phyloP scores from a whole-genome alignment of 2,329 filamentous ascomycete species.

The Talaromyces albobiverticillius region DNA sequence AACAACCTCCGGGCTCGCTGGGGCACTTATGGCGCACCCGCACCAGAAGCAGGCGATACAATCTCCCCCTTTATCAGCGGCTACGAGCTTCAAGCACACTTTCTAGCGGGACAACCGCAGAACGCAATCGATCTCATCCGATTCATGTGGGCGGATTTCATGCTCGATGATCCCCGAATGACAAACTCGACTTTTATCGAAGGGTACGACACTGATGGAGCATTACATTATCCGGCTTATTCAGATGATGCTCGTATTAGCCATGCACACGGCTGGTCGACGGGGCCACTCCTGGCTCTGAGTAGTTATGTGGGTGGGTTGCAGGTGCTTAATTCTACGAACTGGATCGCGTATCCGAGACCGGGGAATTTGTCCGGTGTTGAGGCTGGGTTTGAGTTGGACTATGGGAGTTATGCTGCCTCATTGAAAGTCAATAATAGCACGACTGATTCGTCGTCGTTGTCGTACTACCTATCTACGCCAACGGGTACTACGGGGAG shows the following conservation, averaged over 20 bases:
- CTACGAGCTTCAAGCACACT: conserved; percentile 46
- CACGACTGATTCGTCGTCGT: neutral
- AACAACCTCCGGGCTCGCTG: conserved; percentile 40
- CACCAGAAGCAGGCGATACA: conserved; percentile 39
- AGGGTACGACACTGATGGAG: conserved; percentile 47
- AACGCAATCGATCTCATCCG: conserved; percentile 44
- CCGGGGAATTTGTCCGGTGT: conserved; percentile 28
- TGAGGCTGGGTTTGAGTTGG: conserved; percentile 14
- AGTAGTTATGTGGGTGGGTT: conserved; percentile 44
- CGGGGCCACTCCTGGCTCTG: conserved; percentile 46
- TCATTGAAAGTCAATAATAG: neutral
- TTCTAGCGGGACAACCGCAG: conserved; percentile 35
- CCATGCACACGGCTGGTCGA: conserved; percentile 53
- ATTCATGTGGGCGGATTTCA: conserved; percentile 51
- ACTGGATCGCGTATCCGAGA: conserved; percentile 36
- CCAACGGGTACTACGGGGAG: neutral
- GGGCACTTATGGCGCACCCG: conserved; percentile 45
- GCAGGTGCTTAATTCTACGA: conserved; percentile 32
- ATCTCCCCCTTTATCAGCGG: conserved; percentile 43
- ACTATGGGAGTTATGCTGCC: neutral
- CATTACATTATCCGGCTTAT: conserved; percentile 51
- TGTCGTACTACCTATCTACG: neutral
- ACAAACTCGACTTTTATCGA: conserved; percentile 54
- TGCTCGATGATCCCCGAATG: conserved; percentile 55
- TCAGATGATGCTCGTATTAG: conserved; percentile 46